A percentile compares a stretch with the other conserved stretches of the same genome.
Conservation (phyloP, 257 asterid species). For the Solanum corneliomulleri region DNA sequence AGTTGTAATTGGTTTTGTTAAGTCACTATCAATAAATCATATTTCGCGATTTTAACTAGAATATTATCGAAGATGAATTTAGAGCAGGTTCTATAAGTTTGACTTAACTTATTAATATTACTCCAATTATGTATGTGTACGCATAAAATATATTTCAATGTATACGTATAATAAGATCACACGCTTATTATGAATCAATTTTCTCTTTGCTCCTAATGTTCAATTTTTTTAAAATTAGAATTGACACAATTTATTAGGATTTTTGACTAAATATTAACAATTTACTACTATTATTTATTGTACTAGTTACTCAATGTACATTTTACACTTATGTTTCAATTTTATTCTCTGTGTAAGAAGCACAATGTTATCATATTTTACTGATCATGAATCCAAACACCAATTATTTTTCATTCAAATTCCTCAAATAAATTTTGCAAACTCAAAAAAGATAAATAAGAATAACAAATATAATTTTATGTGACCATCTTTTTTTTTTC, state of each 20-base stretch:
- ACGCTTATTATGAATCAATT: neutral
- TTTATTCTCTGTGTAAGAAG: too few species aligned
- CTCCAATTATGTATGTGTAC: neutral
- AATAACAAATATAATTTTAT: too few species aligned
- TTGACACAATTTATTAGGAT: neutral
- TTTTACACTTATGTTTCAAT: too few species aligned
- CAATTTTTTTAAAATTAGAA: neutral
- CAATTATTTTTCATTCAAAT: neutral
- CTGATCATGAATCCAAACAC: neutral
- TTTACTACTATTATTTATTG: too few species aligned
- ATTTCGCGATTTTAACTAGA: neutral
- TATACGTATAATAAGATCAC: neutral
- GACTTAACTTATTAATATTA: neutral
- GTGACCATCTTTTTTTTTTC: neutral
- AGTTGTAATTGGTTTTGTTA: slow-evolving; percentile 28
- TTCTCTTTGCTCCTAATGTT: neutral
- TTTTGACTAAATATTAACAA: neutral
- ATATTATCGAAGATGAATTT: neutral
- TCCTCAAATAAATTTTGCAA: neutral
- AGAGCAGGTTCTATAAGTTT: neutral
- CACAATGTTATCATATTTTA: neutral
- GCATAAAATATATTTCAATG: neutral
- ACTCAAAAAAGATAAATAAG: neutral
- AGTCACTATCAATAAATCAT: neutral
- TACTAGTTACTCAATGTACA: neutral